phyloP scores from a whole-genome alignment of 176 grass and related monocot genomes.

The Dendrocalamus sinicus region DNA sequence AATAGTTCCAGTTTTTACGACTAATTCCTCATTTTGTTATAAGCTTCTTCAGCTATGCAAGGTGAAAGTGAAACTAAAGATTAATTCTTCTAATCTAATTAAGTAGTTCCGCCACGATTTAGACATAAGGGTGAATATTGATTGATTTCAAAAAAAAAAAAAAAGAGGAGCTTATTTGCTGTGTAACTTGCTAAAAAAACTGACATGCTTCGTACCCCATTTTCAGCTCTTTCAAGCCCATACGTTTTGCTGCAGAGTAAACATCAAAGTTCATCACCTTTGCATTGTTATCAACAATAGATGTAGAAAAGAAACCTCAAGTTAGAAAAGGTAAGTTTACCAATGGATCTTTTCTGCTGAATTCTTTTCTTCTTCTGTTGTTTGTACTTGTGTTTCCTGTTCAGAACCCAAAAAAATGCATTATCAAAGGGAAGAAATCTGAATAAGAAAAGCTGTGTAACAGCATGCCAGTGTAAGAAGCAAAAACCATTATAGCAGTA shows the following conservation, averaged over 20 bases:
- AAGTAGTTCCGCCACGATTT: background rate
- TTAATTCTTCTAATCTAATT: background rate
- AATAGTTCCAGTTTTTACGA: background rate
- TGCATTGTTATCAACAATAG: background rate
- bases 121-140: background rate
- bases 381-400: conserved; percentile 94
- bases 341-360: conserved; percentile 93
- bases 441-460: conserved; percentile 19
- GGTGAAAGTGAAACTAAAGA: conserved; percentile 7
- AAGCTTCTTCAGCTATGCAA: conserved; percentile 15
- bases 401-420: conserved; percentile 40
- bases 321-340: conserved; percentile 26
- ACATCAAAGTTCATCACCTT: conserved; percentile 23
- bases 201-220: conserved; percentile 70
- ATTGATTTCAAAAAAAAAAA: background rate
- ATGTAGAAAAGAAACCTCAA: background rate
- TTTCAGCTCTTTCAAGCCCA: conserved; percentile 88
- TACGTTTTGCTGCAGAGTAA: conserved; percentile 63
- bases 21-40: background rate
- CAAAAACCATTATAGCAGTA: background rate
- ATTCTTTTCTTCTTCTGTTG: conserved; percentile 91
- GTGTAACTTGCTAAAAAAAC: conserved; percentile 4
- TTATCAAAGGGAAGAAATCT: conserved; percentile 28
- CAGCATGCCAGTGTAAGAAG: background rate
- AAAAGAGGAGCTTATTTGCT: background rate